Evolutionary conservation across 1,139 yeast genomes (phyloP), one percentile per base, ranked within the genome.

Genomic region (Suhomyces bolitotheri): DNA sequence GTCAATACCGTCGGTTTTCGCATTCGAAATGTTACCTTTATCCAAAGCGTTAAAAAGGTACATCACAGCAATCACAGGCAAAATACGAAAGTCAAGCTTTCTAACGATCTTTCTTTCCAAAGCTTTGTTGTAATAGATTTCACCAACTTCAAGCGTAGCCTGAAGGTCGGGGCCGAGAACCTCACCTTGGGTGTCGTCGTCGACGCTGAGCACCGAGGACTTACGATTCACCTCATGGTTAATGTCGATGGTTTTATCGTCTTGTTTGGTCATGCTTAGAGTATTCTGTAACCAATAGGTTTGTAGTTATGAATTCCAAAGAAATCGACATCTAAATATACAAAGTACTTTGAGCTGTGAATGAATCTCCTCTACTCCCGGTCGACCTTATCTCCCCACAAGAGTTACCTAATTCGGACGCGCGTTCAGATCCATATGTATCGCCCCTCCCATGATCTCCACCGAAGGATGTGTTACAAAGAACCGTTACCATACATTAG

Each of bases 61-160:
- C 51, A 58, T 50, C 8, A 54, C 16, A 14, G 62, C 60, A 27
- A 56, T 50, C 14, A 59, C 43, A 3, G 64, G 64, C 16, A 60
- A 43, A 11, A 66, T 63, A 34, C 62, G 50, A 7, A 57, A 36
- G 41, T 66, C 73, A 20, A 66, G 48, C 43, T 66, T 66, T 25
- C 63, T 47, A 21, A 60, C 51, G 12, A 64, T 51, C 14, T 48
- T 45, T 30, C 56, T 51, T 41, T 59, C 62, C 20, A 58, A 44
- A 4, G 25, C 30, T 8, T 45, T 43, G 31, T 58, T 53, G 12
- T 42, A 36, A 16, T 40, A 37, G n/a, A 34, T 36, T n/a, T 41
- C 40, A 15, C 35, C 41, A 4, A 11, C 16, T 4, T 27, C 35
- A 11, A 19, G 11, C 5, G 20, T 19, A 6, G 29, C 30, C 16